phyloP scores from a whole-genome alignment of 176 grass and related monocot genomes.

The Oryza rufipogon region DNA sequence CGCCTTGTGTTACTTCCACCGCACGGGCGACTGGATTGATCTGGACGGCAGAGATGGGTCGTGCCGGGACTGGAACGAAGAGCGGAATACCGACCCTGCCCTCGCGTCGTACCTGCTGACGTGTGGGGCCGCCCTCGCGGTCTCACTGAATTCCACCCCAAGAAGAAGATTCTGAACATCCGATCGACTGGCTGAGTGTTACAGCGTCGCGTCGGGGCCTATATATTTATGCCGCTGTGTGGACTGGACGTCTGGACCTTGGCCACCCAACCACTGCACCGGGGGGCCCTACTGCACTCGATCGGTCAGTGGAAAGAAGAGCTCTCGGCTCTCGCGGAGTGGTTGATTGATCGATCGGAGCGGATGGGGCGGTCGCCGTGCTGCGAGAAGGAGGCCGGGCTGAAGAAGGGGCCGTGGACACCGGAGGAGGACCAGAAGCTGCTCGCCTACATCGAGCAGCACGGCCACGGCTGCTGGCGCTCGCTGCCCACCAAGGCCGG shows the following conservation, averaged over 20 bases:
- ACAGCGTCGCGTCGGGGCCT: neutral
- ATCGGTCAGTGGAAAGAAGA: neutral
- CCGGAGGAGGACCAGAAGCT: slow-evolving; percentile 67
- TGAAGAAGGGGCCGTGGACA: slow-evolving; percentile 67
- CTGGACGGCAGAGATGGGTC: neutral
- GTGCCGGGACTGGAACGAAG: neutral
- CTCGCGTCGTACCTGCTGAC: neutral
- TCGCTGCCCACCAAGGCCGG: slow-evolving; percentile 72
- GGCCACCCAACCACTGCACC: neutral
- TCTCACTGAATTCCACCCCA: slow-evolving; percentile 30
- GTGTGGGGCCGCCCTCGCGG: neutral
- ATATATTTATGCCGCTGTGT: slow-evolving; percentile 43
- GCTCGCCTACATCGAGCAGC: slow-evolving; percentile 62
- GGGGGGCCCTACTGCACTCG: neutral
- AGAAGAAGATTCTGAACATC: slow-evolving; percentile 40
- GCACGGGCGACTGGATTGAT: no score
- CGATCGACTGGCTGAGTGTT: neutral
- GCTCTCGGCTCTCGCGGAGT: neutral
- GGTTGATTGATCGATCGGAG: no score
- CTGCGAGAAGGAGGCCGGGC: slow-evolving; percentile 66
- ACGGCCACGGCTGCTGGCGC: slow-evolving; percentile 76
- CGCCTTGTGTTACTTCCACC: no score
- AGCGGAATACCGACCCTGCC: neutral
- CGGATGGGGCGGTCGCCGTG: slow-evolving; percentile 59
- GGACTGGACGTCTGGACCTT: slow-evolving; percentile 18